A percentile compares a stretch with the other conserved stretches of the same genome.
Evolutionary conservation across 495 filamentous ascomycete species (phyloP).

Genomic region (Xylaria intraflava): DNA sequence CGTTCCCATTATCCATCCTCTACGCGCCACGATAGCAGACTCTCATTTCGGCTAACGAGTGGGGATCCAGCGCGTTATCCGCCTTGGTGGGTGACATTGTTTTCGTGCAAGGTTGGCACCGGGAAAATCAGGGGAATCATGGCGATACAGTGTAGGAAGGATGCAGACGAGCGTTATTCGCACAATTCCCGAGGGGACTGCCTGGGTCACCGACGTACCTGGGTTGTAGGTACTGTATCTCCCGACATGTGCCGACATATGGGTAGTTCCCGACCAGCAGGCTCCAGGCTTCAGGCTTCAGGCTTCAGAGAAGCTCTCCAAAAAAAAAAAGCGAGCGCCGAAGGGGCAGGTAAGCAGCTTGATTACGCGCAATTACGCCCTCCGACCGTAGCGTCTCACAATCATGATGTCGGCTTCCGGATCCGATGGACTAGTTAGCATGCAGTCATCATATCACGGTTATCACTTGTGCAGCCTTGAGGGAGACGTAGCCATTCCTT

Average conservation of each 20-base stretch:
- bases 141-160: background rate
- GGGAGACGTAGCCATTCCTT: no score
- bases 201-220: no score
- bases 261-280: background rate
- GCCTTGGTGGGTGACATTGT: conserved; percentile 10
- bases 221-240: background rate
- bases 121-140: conserved; percentile 4
- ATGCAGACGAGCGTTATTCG: background rate
- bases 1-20: background rate
- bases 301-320: background rate
- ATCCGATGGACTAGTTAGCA: conserved; percentile 3
- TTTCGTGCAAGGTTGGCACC: background rate
- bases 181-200: no score
- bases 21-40: conserved; percentile 1
- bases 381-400: background rate
- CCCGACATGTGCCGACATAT: conserved; percentile 5
- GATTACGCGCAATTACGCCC: no score
- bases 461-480: no score
- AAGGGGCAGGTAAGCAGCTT: no score
- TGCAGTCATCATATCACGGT: conserved; percentile 9
- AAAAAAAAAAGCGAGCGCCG: no score
- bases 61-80: conserved; percentile 4
- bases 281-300: background rate
- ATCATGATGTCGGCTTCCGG: conserved; percentile 8
- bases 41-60: conserved; percentile 1